Evolutionary conservation across 176 grass and related monocot genomes (phyloP), one percentile per base, ranked within the genome.

Genomic region (Panicum miliaceum): DNA sequence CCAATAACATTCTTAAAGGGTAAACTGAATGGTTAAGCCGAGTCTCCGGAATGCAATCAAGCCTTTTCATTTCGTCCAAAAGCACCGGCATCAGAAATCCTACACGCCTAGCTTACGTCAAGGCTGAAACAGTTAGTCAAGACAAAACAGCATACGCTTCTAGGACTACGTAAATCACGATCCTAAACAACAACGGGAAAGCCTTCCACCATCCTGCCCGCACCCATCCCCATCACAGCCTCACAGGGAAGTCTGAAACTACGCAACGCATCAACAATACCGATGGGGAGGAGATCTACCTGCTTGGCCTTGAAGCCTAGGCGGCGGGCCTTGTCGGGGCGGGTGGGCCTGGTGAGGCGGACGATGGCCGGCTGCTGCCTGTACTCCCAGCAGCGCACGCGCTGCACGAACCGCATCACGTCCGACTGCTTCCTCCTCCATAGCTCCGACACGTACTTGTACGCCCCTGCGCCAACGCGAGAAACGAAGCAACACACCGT

Each of bases 281-380:
- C 42, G 0, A 25, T 60, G 4, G 3, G 3, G 12, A 15, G 47
- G n/a, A 32, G 73, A 90, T 86, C 89, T 45, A 96, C 94, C 94
- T 93, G 94, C 84, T 96, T 93, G 84, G 94, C 91, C 91, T 96
- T 96, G 81, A 68, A 96, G 25, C 94, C 94, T 23, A 96, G 94
- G 82, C 94, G 94, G 42, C 94, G 94, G 3, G 88, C 94, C 91
- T 82, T 89, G 86, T 96, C 94, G 73, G 94, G 94, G 18, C 91
- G 88, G 18, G 89, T 91, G 53, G 89, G 89, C 75, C 89, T 79
- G 45, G 86, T 89, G 81, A 96, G 64, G 35, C 91, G 88, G 27
- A 90, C 85, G 78, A 93, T 93, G 27, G 91, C 86, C 16, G 91
- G 88, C 73, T 90, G 88, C 78, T 90, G 91, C 68, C 91, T 82